Conservation (phyloP, 140 eudicot genomes). For the Stevia rebaudiana region DNA sequence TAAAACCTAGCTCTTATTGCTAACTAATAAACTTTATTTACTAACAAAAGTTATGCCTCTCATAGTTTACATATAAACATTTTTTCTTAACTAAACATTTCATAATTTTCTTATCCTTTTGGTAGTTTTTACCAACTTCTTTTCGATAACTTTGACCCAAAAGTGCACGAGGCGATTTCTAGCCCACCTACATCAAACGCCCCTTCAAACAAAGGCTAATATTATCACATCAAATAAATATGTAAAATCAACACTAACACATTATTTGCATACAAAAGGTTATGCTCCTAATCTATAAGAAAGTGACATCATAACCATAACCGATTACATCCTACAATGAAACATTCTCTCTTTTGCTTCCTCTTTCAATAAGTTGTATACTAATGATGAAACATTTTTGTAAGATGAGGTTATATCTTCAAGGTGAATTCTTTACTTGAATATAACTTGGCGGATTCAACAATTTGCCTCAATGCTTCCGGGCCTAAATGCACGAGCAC, state of each 20-base stretch:
- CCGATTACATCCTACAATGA: neutral
- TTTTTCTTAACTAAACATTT: no score
- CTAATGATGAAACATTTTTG: neutral
- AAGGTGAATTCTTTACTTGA: constrained; percentile 17
- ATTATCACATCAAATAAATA: neutral
- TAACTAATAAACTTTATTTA: no score
- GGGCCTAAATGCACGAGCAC: constrained; percentile 55
- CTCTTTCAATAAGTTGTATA: neutral
- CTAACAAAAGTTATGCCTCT: no score
- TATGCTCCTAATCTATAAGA: no score
- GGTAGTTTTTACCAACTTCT: no score
- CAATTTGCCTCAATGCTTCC: constrained; percentile 47
- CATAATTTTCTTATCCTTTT: no score
- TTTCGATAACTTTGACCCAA: no score
- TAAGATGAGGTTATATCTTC: neutral
- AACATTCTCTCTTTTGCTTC: neutral
- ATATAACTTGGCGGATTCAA: constrained; percentile 41
- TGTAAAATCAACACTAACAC: neutral
- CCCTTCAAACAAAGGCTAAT: neutral
- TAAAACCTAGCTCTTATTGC: no score
- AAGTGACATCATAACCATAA: no score
- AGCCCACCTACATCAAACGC: neutral
- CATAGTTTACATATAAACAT: no score
- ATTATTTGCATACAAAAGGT: no score
- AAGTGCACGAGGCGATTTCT: neutral